Evolutionary conservation across 2,329 filamentous ascomycete genomes (phyloP).

Genomic region (Botrytis aclada): DNA sequence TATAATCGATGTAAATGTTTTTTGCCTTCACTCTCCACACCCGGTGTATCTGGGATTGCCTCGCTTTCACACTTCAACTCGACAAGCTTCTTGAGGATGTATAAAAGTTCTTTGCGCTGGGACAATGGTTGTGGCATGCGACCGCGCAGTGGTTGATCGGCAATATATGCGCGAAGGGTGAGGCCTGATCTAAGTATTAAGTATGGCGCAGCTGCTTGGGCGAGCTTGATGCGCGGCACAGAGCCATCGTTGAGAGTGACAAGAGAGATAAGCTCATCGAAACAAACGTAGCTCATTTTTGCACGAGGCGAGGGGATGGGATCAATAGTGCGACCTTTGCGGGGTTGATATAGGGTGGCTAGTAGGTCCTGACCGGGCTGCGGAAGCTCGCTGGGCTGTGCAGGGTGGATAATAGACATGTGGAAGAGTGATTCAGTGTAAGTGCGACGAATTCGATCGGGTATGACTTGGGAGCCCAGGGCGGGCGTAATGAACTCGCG

Average conservation of each 20-base stretch:
- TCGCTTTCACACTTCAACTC: constrained; percentile 65
- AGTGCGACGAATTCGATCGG: constrained; percentile 62
- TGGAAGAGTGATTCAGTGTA: constrained; percentile 77
- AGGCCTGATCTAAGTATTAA: constrained; percentile 79
- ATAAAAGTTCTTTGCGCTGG: constrained; percentile 74
- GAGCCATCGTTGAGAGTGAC: constrained; percentile 52
- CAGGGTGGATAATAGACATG: constrained; percentile 74
- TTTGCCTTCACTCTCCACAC: constrained; percentile 55
- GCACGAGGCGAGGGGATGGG: constrained; percentile 61
- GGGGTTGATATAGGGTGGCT: constrained; percentile 58
- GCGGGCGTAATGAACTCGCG: constrained; percentile 69
- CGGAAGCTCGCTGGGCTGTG: constrained; percentile 59
- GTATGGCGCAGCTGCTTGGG: constrained; percentile 73
- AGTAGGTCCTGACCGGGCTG: constrained; percentile 52
- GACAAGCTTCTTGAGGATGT: constrained; percentile 65
- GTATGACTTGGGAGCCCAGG: constrained; percentile 63
- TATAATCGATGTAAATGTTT: constrained; percentile 81
- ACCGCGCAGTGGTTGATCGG: constrained; percentile 86
- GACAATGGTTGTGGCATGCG: constrained; percentile 83
- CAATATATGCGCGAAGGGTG: constrained; percentile 78
- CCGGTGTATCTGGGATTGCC: constrained; percentile 59
- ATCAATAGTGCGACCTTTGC: constrained; percentile 70
- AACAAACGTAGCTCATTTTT: constrained; percentile 74
- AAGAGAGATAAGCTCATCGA: constrained; percentile 74
- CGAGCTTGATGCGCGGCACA: constrained; percentile 47